phyloP scores from a whole-genome alignment of 768 basidiomycete species.

The Naganishia onofrii region DNA sequence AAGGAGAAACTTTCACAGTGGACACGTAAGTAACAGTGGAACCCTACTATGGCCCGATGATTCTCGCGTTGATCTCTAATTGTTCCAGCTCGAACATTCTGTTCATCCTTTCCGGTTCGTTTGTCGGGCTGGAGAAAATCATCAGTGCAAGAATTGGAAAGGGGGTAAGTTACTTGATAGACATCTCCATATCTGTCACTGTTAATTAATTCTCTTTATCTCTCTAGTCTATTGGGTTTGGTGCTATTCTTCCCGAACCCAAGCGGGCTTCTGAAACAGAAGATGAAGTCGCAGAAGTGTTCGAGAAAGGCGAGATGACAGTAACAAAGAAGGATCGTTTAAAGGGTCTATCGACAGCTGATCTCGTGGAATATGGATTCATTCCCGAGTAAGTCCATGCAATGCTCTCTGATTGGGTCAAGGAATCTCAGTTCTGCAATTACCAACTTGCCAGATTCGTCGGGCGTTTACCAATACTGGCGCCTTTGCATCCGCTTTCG shows the following conservation, averaged over 20 bases:
- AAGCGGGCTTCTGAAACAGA: slow-evolving; percentile 52
- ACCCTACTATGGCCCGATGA: neutral
- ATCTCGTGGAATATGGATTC: slow-evolving; percentile 85
- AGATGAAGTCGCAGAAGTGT: slow-evolving; percentile 55
- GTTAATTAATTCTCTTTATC: neutral
- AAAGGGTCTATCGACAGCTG: slow-evolving; percentile 54
- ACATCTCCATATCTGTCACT: no score
- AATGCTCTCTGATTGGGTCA: neutral
- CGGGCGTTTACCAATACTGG: slow-evolving; percentile 86
- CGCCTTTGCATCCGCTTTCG: slow-evolving; percentile 75
- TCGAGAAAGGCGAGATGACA: slow-evolving; percentile 65
- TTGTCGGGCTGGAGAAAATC: slow-evolving; percentile 82
- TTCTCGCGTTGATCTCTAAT: neutral
- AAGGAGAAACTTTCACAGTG: slow-evolving; percentile 49
- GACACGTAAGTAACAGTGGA: slow-evolving; percentile 38
- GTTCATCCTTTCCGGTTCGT: slow-evolving; percentile 93
- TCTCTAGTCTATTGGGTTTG: slow-evolving; percentile 84
- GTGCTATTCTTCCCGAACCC: slow-evolving; percentile 56
- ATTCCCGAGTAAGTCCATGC: slow-evolving; percentile 67
- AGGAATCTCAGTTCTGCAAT: neutral
- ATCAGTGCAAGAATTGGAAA: slow-evolving; percentile 76
- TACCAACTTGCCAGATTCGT: slow-evolving; percentile 59
- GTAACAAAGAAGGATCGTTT: slow-evolving; percentile 47
- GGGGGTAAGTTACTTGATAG: slow-evolving; percentile 63
- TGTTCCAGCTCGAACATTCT: slow-evolving; percentile 79